Evolutionary conservation across 208 protist genomes (phyloP).

Genomic region (Acanthamoeba castellanii): DNA sequence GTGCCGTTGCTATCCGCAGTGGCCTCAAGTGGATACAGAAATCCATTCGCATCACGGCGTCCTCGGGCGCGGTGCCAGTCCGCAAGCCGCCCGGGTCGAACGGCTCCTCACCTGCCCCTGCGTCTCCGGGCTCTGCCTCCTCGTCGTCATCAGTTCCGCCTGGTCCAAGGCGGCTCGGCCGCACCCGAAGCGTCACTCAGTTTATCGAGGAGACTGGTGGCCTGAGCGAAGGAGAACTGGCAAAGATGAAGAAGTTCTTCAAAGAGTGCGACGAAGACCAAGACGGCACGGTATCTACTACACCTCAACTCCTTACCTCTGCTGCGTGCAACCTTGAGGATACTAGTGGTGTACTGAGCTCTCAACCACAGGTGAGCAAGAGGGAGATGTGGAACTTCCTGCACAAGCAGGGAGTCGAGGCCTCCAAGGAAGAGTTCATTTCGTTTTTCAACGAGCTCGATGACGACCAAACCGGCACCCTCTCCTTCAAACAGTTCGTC

Average conservation of each 20-base stretch:
- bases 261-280: slow-evolving; percentile 69
- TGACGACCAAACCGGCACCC: slow-evolving; percentile 56
- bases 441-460: slow-evolving; percentile 68
- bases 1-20: neutral
- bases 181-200: slow-evolving; percentile 8
- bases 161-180: neutral
- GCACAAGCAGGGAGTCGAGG: slow-evolving; percentile 61
- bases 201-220: slow-evolving; percentile 17
- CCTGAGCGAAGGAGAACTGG: slow-evolving; percentile 36
- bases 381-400: slow-evolving; percentile 72
- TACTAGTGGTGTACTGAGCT: neutral
- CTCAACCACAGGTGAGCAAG: slow-evolving; percentile 28
- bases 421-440: slow-evolving; percentile 68
- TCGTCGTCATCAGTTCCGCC: neutral
- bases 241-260: slow-evolving; percentile 64
- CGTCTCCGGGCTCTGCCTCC: neutral
- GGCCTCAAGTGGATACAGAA: slow-evolving; percentile 65
- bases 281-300: neutral
- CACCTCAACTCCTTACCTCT: neutral
- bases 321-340: too few species aligned
- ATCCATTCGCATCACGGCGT: slow-evolving; percentile 43
- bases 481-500: slow-evolving; percentile 66
- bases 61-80: slow-evolving; percentile 13
- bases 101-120: neutral
- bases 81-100: neutral